These are phyloP conservation scores for Melampsora larici-populina DNA, from an alignment of 1,284 basidiomycete species.

Conservation along the genomic window DNA sequence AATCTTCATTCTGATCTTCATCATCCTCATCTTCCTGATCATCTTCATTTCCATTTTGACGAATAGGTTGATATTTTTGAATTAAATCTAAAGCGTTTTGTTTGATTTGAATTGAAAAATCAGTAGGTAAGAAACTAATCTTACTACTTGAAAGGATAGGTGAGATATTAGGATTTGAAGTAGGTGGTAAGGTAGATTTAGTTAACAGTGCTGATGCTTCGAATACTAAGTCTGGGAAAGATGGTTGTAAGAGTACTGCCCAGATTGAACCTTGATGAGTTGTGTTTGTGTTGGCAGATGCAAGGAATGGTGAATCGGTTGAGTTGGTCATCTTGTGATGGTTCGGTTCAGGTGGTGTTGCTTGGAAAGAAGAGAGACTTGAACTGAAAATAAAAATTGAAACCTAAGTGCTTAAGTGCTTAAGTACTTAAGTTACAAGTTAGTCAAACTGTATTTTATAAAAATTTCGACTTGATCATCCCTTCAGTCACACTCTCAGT, in stretches of 20 bases:
- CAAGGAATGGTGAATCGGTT: constrained; percentile 33
- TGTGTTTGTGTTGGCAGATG: constrained; percentile 27
- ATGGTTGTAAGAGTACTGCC: constrained; percentile 34
- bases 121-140: constrained; percentile 13
- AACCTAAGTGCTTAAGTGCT: too few relatives aligned
- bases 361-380: too few relatives aligned
- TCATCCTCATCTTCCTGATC: background rate
- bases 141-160: constrained; percentile 4
- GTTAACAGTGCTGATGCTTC: constrained; percentile 36
- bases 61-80: background rate
- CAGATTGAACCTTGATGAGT: constrained; percentile 36
- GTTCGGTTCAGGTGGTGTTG: too few relatives aligned
- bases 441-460: too few relatives aligned
- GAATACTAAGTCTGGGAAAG: constrained; percentile 38
- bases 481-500: too few relatives aligned
- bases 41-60: constrained; percentile 5
- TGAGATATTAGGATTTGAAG: background rate
- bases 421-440: too few relatives aligned
- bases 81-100: constrained; percentile 25
- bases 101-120: constrained; percentile 36
- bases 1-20: constrained; percentile 7
- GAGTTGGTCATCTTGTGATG: background rate
- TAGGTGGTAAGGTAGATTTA: constrained; percentile 10
- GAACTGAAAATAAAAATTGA: too few relatives aligned
- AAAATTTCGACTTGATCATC: background rate